Base-by-base conservation (phyloP, 805 yeast species). In the Millerago galiae region DNA sequence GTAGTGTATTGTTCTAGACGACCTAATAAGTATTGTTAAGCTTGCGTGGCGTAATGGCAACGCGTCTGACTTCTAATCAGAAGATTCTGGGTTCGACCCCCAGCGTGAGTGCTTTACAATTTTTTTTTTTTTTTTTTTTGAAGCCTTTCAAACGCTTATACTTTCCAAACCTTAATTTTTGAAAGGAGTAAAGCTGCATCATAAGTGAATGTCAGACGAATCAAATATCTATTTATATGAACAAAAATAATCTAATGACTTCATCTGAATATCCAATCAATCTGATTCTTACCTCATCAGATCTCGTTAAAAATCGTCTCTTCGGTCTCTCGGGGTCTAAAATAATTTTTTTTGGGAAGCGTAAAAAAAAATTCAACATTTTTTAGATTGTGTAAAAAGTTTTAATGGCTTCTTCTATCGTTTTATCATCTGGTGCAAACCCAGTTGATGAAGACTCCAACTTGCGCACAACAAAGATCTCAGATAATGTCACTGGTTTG, bases 31-130 rank as follows among this genome's bases (percentile, higher is more conserved):
- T 11, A n/a, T 27, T 29, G 16, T 10, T 9, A 10, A 59, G 73
- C 73, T 68, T 65, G 72, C 67, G 70, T 68, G 74, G 74, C 74
- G 74, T 68, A 68, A 68, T 68, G 74, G 74, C 74, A 68, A 68
- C 74, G 74, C 74, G 74, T 68, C 72, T 68, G 74, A 68, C 74
- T 68, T 68, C 74, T 66, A 66, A 66, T 66, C 71, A 66, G 70
- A 65, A 66, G 71, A 66, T 66, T 66, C 68, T 63, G 71, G 71
- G 71, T 66, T 66, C 71, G 71, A 66, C 71, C 71, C 71, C 71
- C 71, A 61, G 68, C 66, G 65, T 66, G 70, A 66, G 71, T 65
- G 68, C 59, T 58, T 21, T 21, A 5, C 24, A 21, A 21, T 56
- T 34, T 26, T 18, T 38, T 45, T 47, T 43, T 18, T 15, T 38